Evolutionary conservation across 139 green algal genomes (phyloP).

Genomic region (Pycnococcus provasolii): DNA sequence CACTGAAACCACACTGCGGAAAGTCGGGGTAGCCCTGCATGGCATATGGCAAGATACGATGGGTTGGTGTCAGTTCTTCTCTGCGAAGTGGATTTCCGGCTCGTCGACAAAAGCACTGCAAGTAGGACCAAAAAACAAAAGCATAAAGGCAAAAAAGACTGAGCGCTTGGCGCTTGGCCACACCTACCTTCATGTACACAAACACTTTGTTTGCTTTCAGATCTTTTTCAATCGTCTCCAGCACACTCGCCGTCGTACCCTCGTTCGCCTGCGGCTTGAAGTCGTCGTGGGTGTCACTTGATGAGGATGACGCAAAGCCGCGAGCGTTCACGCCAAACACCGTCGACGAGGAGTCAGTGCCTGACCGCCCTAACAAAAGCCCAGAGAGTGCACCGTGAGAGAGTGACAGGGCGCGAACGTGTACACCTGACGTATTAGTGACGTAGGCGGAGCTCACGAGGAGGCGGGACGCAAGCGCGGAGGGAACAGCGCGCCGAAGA

Average conservation of each 20-base stretch:
- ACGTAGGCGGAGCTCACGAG: too few relatives aligned
- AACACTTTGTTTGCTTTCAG: constrained; percentile 61
- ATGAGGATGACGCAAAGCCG: too few relatives aligned
- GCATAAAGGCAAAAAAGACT: neutral
- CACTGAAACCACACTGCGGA: constrained; percentile 16
- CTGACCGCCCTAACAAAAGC: too few relatives aligned
- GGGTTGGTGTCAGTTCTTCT: neutral
- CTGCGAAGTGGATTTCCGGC: neutral
- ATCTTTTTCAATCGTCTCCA: constrained; percentile 35
- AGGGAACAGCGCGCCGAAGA: too few relatives aligned
- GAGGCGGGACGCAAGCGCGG: too few relatives aligned
- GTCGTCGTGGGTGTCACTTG: constrained; percentile 64
- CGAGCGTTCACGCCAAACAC: too few relatives aligned
- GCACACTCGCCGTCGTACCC: neutral
- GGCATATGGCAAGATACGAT: neutral
- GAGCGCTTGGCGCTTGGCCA: constrained; percentile 43
- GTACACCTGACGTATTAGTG: too few relatives aligned
- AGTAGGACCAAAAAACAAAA: neutral
- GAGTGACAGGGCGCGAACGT: too few relatives aligned
- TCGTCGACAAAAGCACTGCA: neutral
- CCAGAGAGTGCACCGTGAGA: too few relatives aligned
- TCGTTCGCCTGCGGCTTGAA: constrained; percentile 72
- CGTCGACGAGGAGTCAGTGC: too few relatives aligned
- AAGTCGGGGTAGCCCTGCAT: constrained; percentile 2
- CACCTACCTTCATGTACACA: constrained; percentile 86